Base-by-base conservation (phyloP, 2,329 filamentous ascomycete genomes). In the Fusarium nurragi region DNA sequence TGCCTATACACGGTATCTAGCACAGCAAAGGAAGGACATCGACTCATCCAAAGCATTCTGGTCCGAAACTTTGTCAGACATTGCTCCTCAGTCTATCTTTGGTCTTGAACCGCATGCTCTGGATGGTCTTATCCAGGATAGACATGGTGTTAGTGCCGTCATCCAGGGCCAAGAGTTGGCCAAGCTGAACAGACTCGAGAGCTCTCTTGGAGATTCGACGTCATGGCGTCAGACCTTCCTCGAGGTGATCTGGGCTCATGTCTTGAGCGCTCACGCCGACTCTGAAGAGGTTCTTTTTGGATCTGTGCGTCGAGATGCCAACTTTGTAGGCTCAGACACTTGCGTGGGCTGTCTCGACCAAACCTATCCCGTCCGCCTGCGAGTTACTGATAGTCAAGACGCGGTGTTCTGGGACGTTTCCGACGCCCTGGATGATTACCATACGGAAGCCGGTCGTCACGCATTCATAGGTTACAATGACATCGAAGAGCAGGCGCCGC, bases 261-360 rank as follows among this genome's bases (percentile, higher is more conserved):
- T 58, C 4, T 1, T 58, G 16, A 36, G 49, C 6, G 41, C 28
- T 0, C 54, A 58, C 32, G 43, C 43, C 0, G 54, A 44, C 19
- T 58, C 54, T 1, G 54, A 58, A 37, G 41, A 58, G 1, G n/a
- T 58, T 32, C 11, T 47, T 2, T 54, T 58, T 4, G 54, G 41
- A 3, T 54, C 54, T 7, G 54, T 58, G 0, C 54, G 49, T 2
- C 54, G 54, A 23, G 54, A 58, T n/a, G 21, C 13, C 0, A 48
- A 44, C n/a, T 58, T 58, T 7, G 40, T 58, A 5, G 54, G 54
- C 11, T 32, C 30, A 3, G 49, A 58, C 14, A 58, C 18, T 10
- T 58, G 54, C 28, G 43, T 58, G 1, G 54, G 54, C 3, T 54
- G 54, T 5, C 40, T 58, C 6, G 54, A 58, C 13, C 54, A 58